phyloP scores from a whole-genome alignment of 2,329 filamentous ascomycete species.

The Fonsecaea pedrosoi region DNA sequence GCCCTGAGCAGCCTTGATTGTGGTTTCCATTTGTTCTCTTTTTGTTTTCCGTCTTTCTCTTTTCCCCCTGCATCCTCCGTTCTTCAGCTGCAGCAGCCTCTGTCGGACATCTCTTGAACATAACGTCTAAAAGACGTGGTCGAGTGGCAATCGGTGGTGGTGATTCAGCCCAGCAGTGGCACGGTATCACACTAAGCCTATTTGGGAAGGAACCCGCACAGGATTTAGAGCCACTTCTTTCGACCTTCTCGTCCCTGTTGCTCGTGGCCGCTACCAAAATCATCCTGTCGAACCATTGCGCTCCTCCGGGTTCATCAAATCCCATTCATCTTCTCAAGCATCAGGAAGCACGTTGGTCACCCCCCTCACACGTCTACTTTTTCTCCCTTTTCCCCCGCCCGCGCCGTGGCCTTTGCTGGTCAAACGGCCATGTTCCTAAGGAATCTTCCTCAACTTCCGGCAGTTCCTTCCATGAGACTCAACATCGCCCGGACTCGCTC shows the following conservation, averaged over 20 bases:
- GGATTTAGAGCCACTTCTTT: constrained; percentile 10
- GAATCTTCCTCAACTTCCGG: constrained; percentile 22
- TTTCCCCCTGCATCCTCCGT: not conserved
- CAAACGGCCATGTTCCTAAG: constrained; percentile 29
- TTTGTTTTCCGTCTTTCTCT: not conserved
- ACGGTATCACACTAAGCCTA: constrained; percentile 8
- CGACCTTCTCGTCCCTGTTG: not conserved
- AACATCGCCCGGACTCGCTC: constrained; percentile 8
- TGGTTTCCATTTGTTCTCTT: not conserved
- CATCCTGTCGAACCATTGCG: not conserved
- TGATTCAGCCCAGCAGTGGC: not conserved
- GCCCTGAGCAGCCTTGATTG: too few species aligned
- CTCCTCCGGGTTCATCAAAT: not conserved
- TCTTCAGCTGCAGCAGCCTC: not conserved
- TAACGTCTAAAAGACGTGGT: too few species aligned
- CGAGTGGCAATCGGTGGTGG: too few species aligned
- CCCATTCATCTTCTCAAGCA: not conserved
- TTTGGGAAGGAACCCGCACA: constrained; percentile 25
- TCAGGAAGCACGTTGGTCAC: not conserved
- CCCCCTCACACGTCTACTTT: not conserved
- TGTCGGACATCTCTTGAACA: too few species aligned
- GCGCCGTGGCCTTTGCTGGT: constrained; percentile 5
- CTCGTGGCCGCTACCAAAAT: not conserved
- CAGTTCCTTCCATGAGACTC: constrained; percentile 24
- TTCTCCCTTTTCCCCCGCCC: not conserved